Conservation (phyloP, 2,329 filamentous ascomycete species). For the Ascocoryne sarcoides region DNA sequence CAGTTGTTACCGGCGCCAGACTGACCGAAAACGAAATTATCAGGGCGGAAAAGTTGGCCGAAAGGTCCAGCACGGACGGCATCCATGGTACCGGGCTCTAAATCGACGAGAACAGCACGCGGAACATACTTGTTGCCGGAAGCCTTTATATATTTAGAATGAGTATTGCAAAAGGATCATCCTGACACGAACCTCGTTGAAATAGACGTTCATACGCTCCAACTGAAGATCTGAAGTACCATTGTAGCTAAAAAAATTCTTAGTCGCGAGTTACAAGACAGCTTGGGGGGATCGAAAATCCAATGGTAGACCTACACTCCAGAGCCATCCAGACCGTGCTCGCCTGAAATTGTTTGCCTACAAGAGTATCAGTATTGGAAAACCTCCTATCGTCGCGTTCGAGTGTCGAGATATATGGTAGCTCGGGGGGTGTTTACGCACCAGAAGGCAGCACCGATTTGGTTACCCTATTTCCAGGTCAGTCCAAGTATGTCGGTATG, state of each 20-base stretch:
- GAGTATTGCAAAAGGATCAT: background rate
- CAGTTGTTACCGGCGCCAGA: conserved; percentile 99
- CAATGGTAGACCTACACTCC: conserved; percentile 63
- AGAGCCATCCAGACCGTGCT: conserved; percentile 95
- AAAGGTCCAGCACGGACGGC: conserved; percentile 97
- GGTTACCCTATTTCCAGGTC: conserved; percentile 68
- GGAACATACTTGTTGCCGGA: conserved; percentile 99
- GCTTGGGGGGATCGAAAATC: background rate
- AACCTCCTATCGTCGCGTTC: conserved; percentile 24
- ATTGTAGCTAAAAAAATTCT: conserved; percentile 64
- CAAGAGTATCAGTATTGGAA: conserved; percentile 32
- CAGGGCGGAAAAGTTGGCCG: conserved; percentile 97
- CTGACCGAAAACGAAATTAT: conserved; percentile 99
- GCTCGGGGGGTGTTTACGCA: too few species aligned
- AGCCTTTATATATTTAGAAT: conserved; percentile 46
- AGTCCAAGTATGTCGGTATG: conserved; percentile 14
- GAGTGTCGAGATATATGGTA: conserved; percentile 13
- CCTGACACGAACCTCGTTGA: conserved; percentile 63
- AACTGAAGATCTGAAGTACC: conserved; percentile 97
- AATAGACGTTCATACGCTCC: conserved; percentile 99
- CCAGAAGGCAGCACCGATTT: conserved; percentile 99
- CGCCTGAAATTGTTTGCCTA: conserved; percentile 75
- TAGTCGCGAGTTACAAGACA: conserved; percentile 20
- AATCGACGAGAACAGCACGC: conserved; percentile 96
- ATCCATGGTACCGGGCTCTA: conserved; percentile 99